phyloP scores from a whole-genome alignment of 768 basidiomycete species.

The Gloeopeniophorella convolvens region DNA sequence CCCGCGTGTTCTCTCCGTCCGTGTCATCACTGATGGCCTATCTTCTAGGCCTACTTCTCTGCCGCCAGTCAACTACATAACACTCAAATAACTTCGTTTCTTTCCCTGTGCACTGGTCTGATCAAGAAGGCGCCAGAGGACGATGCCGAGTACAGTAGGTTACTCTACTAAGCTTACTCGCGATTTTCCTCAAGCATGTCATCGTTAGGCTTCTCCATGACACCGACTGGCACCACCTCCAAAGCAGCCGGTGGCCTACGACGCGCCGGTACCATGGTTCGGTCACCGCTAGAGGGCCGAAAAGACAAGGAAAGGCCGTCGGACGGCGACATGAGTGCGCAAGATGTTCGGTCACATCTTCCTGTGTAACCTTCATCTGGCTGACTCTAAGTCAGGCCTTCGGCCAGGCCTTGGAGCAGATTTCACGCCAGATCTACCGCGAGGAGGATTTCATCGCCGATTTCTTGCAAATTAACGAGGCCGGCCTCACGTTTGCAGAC shows the following conservation, averaged over 20 bases:
- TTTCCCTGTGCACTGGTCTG: constrained; percentile 49
- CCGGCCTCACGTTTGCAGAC: constrained; percentile 88
- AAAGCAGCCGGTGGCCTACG: constrained; percentile 57
- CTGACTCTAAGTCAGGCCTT: constrained; percentile 50
- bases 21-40: neutral
- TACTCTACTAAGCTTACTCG: neutral
- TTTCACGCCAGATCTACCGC: constrained; percentile 65
- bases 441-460: constrained; percentile 88
- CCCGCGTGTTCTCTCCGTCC: neutral
- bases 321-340: constrained; percentile 58
- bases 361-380: neutral
- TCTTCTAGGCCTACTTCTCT: constrained; percentile 78
- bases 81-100: constrained; percentile 69
- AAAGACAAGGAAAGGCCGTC: constrained; percentile 48
- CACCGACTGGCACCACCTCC: constrained; percentile 36
- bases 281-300: constrained; percentile 58
- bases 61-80: constrained; percentile 76
- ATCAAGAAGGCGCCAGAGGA: constrained; percentile 76
- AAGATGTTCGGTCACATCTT: constrained; percentile 58
- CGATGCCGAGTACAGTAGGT: constrained; percentile 41
- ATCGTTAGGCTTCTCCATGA: constrained; percentile 22
- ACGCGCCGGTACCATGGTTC: constrained; percentile 80
- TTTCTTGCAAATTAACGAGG: constrained; percentile 88
- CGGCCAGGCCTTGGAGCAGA: constrained; percentile 63
- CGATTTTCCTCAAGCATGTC: neutral